These are phyloP conservation scores for Chrysoporthe austroafricana DNA, from an alignment of 2,329 filamentous ascomycete genomes.

Conservation along the genomic window DNA sequence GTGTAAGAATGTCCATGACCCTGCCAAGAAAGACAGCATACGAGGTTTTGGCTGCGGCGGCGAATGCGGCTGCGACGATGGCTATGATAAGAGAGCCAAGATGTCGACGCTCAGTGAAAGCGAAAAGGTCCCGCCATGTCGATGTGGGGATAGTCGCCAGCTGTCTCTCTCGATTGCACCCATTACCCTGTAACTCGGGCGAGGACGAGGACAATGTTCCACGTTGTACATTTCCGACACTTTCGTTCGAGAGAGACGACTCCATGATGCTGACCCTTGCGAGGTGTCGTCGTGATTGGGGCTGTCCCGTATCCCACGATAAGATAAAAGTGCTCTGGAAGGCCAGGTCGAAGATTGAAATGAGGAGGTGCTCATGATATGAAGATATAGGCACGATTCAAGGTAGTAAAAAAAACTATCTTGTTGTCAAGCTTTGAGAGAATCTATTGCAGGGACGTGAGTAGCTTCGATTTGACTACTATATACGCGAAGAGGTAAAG, in stretches of 20 bases:
- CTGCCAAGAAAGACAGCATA: slow-evolving; percentile 74
- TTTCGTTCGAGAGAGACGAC: neutral
- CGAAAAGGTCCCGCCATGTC: slow-evolving; percentile 60
- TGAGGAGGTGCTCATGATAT: neutral
- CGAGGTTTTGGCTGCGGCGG: slow-evolving; percentile 66
- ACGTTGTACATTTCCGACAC: neutral
- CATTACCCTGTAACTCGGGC: neutral
- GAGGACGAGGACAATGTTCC: neutral
- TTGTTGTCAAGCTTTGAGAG: neutral
- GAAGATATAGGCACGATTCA: neutral
- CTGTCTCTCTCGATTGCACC: neutral
- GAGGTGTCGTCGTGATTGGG: neutral
- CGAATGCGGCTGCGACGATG: slow-evolving; percentile 57
- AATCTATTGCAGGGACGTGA: neutral
- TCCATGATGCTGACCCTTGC: neutral
- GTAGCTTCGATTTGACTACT: neutral
- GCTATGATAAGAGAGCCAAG: slow-evolving; percentile 57
- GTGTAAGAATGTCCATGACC: slow-evolving; percentile 73
- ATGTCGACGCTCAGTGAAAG: slow-evolving; percentile 70
- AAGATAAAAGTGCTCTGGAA: too few species aligned
- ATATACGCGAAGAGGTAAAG: neutral
- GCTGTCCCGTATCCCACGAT: neutral
- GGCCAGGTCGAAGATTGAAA: neutral
- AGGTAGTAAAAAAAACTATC: neutral
- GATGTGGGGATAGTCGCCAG: slow-evolving; percentile 20